Conservation (phyloP, 2,329 filamentous ascomycete genomes). For the Diaporthe eres region DNA sequence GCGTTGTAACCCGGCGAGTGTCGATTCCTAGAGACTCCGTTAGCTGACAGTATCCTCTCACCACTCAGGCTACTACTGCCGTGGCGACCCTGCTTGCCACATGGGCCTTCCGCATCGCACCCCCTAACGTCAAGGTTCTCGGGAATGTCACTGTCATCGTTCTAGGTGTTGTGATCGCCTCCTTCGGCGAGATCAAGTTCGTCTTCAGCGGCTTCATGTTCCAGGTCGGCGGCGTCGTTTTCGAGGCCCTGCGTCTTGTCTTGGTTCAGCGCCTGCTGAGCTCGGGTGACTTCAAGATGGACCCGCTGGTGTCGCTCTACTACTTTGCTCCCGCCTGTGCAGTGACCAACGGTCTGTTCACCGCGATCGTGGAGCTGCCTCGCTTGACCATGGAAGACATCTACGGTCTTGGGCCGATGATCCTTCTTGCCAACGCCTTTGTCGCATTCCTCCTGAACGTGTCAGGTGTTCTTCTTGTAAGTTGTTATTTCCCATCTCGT, state of each 20-base stretch:
- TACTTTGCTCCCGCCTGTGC: conserved; percentile 87
- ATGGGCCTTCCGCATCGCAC: conserved; percentile 84
- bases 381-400: conserved; percentile 75
- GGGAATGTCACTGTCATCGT: conserved; percentile 93
- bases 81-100: conserved; percentile 89
- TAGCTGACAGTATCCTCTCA: background rate
- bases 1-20: too few species aligned
- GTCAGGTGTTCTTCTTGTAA: conserved; percentile 83
- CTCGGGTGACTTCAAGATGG: conserved; percentile 87
- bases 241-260: conserved; percentile 82
- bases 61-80: conserved; percentile 82
- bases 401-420: conserved; percentile 76
- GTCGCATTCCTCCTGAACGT: conserved; percentile 84
- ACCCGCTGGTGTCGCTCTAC: conserved; percentile 85
- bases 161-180: conserved; percentile 90
- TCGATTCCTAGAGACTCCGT: background rate
- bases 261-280: conserved; percentile 83
- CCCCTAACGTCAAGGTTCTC: conserved; percentile 84
- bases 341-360: conserved; percentile 80
- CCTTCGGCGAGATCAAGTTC: conserved; percentile 92
- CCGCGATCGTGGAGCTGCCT: conserved; percentile 78
- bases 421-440: conserved; percentile 78
- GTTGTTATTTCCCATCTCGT: conserved; percentile 47
- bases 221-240: conserved; percentile 80
- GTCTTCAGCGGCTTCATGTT: conserved; percentile 80